Evolutionary conservation across 2,329 filamentous ascomycete species (phyloP).

Genomic region (Apiospora arundinis): DNA sequence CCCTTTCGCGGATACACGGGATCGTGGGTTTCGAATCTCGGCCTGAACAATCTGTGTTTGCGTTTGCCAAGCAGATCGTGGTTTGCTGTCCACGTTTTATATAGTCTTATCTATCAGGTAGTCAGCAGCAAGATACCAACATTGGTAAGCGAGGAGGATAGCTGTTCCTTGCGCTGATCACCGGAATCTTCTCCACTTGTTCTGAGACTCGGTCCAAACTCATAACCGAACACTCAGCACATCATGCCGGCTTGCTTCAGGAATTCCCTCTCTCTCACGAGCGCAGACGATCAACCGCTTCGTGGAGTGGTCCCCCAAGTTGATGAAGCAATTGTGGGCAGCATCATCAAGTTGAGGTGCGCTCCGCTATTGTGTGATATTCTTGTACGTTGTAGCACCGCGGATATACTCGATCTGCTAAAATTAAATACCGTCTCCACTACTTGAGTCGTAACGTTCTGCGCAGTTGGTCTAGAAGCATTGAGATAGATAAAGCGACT

Average conservation of each 20-base stretch:
- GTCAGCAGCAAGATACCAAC: background rate
- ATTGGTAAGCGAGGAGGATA: background rate
- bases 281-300: background rate
- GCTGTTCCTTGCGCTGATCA: background rate
- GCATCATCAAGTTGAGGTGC: background rate
- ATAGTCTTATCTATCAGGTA: background rate
- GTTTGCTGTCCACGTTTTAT: background rate
- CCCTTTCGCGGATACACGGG: background rate
- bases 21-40: background rate
- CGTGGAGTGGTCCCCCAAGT: background rate
- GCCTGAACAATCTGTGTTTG: background rate
- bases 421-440: background rate
- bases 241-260: background rate
- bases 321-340: background rate
- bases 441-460: background rate
- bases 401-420: background rate
- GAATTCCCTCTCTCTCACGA: background rate
- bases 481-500: slow-evolving; percentile 2
- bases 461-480: background rate
- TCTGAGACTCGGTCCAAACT: slow-evolving; percentile 11
- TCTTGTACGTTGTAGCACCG: background rate
- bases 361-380: background rate
- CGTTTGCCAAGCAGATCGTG: background rate
- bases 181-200: background rate
- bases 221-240: background rate